phyloP scores from a whole-genome alignment of 768 basidiomycete species.

The Mrakia gelida region DNA sequence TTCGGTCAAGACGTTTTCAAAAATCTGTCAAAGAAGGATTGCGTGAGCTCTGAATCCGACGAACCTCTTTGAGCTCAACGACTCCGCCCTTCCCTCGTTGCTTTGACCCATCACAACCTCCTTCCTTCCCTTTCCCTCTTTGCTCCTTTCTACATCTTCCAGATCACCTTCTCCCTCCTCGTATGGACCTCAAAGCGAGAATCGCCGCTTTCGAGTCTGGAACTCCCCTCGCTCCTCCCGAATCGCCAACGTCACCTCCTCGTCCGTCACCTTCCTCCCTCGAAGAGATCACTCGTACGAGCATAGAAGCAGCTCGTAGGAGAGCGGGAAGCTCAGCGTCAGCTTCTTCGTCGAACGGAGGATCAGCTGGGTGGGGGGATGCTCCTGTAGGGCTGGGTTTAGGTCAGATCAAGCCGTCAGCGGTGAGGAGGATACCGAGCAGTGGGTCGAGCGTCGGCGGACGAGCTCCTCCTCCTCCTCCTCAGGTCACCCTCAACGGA shows the following conservation, averaged over 20 bases:
- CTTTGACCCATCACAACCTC: neutral
- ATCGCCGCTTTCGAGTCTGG: slow-evolving; percentile 10
- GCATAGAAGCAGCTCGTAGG: neutral
- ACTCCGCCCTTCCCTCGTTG: neutral
- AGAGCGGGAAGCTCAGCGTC: slow-evolving; percentile 10
- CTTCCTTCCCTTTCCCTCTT: neutral
- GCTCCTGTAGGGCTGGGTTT: slow-evolving; percentile 2
- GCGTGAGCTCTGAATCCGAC: neutral
- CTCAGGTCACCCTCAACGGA: neutral
- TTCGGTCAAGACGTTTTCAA: no score
- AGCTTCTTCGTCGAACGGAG: neutral
- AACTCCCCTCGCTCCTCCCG: neutral
- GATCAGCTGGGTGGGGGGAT: neutral
- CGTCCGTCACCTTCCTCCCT: neutral
- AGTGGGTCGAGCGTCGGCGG: neutral
- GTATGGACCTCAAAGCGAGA: slow-evolving; percentile 10
- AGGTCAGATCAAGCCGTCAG: neutral
- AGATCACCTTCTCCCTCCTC: neutral
- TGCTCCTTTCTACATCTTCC: neutral
- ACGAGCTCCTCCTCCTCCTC: neutral
- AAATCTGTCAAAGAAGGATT: neutral
- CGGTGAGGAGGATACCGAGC: neutral
- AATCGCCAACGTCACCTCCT: neutral
- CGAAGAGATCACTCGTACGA: neutral
- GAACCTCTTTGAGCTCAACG: neutral